phyloP scores from a whole-genome alignment of 83 land plant species.

The Thuja plicata region DNA sequence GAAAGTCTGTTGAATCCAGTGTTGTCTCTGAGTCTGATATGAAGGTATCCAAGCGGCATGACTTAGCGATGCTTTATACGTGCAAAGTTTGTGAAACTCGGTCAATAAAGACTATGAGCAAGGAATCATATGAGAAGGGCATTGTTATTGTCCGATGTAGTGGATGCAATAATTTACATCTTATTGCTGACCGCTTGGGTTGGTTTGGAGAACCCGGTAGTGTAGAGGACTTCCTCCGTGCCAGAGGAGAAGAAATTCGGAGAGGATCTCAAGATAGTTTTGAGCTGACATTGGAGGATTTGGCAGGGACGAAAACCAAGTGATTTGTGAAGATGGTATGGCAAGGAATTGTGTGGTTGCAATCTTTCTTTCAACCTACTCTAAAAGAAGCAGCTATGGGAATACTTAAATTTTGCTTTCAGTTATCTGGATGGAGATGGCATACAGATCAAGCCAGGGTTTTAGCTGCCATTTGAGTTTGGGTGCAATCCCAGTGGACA shows the following conservation, averaged over 20 bases:
- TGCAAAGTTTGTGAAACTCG: slow-evolving; percentile 95
- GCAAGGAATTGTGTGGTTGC: not conserved
- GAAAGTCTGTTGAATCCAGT: slow-evolving; percentile 18
- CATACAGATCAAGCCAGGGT: not conserved
- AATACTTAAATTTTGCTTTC: not conserved
- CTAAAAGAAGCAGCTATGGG: not conserved
- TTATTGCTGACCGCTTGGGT: slow-evolving; percentile 90
- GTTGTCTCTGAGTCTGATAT: slow-evolving; percentile 45
- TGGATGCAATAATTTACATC: slow-evolving; percentile 81
- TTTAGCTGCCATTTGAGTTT: not conserved
- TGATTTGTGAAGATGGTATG: slow-evolving; percentile 4
- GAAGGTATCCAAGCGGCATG: slow-evolving; percentile 64
- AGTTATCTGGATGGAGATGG: not conserved
- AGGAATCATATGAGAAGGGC: slow-evolving; percentile 93
- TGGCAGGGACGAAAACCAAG: slow-evolving; percentile 61
- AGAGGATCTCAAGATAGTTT: slow-evolving; percentile 73
- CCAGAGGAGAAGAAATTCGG: slow-evolving; percentile 78
- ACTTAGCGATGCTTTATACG: slow-evolving; percentile 85
- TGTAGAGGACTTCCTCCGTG: slow-evolving; percentile 77
- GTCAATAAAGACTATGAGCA: slow-evolving; percentile 80
- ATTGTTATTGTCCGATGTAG: slow-evolving; percentile 87
- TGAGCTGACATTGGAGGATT: slow-evolving; percentile 79
- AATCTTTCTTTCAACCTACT: not conserved
- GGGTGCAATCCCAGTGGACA: not conserved
- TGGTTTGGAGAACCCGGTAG: slow-evolving; percentile 94